Evolutionary conservation across 371 early-diverging fungal genomes (phyloP), one percentile per base, ranked within the genome.

Genomic region (Rhizomucor miehei): DNA sequence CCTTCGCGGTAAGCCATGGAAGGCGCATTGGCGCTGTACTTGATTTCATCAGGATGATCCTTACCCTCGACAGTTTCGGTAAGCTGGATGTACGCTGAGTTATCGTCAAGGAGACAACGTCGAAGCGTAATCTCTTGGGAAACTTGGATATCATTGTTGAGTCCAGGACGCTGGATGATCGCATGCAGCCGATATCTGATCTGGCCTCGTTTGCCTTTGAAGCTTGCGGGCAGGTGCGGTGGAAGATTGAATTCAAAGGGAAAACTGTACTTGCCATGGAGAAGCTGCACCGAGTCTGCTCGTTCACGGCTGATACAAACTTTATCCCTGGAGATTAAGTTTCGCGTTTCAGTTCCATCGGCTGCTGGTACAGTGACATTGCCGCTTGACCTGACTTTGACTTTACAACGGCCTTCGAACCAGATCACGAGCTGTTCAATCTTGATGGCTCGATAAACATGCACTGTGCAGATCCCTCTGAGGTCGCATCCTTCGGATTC

Each of bases 1-100:
- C 77, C 77, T 64, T 76, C 77, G 24, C 77, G 68, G 48, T 73
- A 73, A 21, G 64, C 54, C 13, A 76, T 68, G 17, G 60, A 62
- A 13, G 77, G 77, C 1, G 73, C 77, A 19, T 60, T 66, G 3
- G 73, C 77, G 13, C 62, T 64, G 41, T 74, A 74, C 1, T 50
- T 37, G 1, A 74, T 29, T 48, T 66, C 63, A 47, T 70, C 57
- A 3, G 60, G 50, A 36, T 74, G 60, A 25, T 65, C 59, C 41
- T 49, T 53, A 16, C 77, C 77, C 43, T 68, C 57, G 6, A 59
- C 54, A 0, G 62, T 62, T 45, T 71, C 69, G 12, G 53, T 20
- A 0, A 66, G 40, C 40, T 60, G 54, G 29, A 29, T 29, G 1
- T 54, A 44, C 17, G 61, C 57, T 3, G 66, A 47, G 0, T 48